These are phyloP conservation scores for Phalaenopsis hybrid DNA, from an alignment of 116 monocot genomes.

Conservation along the genomic window DNA sequence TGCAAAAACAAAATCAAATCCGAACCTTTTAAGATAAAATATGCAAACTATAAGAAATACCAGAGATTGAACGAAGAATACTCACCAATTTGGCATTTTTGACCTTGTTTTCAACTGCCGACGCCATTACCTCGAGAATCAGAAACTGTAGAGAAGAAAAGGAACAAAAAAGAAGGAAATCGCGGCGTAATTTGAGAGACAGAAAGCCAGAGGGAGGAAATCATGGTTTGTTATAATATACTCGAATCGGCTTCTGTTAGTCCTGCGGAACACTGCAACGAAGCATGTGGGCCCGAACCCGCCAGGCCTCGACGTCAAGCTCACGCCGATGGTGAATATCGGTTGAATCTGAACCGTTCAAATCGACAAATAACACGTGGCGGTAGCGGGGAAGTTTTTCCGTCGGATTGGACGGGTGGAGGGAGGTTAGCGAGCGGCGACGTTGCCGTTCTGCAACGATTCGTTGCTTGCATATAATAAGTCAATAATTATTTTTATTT, in stretches of 20 bases:
- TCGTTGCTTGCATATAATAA: neutral
- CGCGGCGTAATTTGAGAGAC: neutral
- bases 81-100: conserved; percentile 16
- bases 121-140: conserved; percentile 6
- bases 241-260: neutral
- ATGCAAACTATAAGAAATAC: neutral
- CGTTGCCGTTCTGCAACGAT: neutral
- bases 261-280: conserved; percentile 1
- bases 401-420: too few species aligned
- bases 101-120: conserved; percentile 3
- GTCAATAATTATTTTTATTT: neutral
- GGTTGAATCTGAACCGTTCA: neutral
- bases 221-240: neutral
- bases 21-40: neutral
- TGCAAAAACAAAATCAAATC: neutral
- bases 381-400: neutral
- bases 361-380: neutral
- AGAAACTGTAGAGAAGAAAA: neutral
- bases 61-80: neutral
- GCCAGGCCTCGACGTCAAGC: neutral
- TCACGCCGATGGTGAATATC: neutral
- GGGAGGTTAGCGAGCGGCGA: neutral
- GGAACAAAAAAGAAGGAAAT: neutral
- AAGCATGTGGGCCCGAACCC: neutral
- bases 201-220: neutral